These are phyloP conservation scores for Murraya paniculata DNA, from an alignment of 345 rosid genomes.

Conservation along the genomic window DNA sequence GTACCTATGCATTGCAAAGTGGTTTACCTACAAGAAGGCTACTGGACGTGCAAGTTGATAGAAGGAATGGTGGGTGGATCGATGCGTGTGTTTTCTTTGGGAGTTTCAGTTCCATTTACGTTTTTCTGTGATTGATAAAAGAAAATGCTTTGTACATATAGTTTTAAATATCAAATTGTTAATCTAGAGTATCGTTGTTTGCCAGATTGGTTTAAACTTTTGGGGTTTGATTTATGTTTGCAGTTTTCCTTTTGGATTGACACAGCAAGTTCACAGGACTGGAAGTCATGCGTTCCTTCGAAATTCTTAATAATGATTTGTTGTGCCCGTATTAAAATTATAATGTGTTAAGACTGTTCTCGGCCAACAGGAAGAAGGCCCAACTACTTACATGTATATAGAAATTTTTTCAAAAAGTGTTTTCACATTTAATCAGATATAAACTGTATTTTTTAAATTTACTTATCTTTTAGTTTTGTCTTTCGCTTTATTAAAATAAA, in stretches of 20 bases:
- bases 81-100: not conserved
- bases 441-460: too few species aligned
- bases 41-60: constrained; percentile 27
- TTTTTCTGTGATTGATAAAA: not conserved
- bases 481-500: too few species aligned
- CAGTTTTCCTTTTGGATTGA: not conserved
- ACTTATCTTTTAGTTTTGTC: too few species aligned
- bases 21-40: constrained; percentile 79
- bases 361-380: not conserved
- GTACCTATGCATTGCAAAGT: constrained; percentile 65
- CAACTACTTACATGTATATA: too few species aligned
- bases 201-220: not conserved
- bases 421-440: too few species aligned
- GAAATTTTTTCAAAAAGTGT: too few species aligned
- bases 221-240: not conserved
- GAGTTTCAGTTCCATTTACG: not conserved
- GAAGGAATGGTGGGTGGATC: not conserved
- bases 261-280: not conserved
- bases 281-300: not conserved
- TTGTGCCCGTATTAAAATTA: not conserved
- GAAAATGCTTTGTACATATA: not conserved
- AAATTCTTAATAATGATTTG: not conserved
- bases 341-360: not conserved
- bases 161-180: not conserved
- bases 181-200: not conserved